Evolutionary conservation across 202 grass and related monocot genomes (phyloP).

Genomic region (Musa balbisiana): DNA sequence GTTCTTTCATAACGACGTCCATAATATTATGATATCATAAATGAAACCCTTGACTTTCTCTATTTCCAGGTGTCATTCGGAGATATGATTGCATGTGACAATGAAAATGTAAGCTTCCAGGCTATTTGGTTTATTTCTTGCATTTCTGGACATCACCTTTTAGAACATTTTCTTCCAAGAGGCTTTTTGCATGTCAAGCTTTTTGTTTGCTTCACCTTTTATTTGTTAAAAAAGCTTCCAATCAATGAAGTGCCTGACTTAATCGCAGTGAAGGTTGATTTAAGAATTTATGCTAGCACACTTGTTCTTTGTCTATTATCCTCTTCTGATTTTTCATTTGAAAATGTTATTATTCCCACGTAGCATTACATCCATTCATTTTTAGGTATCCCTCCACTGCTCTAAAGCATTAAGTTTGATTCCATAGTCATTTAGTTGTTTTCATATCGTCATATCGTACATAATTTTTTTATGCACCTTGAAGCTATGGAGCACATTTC

Average conservation of each 20-base stretch:
- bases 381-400: no score
- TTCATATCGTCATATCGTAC: no score
- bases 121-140: neutral
- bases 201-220: neutral
- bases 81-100: conserved; percentile 98
- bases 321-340: neutral
- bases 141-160: neutral
- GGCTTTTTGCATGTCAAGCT: neutral
- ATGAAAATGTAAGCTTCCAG: conserved; percentile 76
- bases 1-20: neutral
- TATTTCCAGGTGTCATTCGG: conserved; percentile 80
- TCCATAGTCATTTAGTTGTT: no score
- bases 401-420: no score
- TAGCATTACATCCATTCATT: neutral
- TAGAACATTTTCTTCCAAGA: neutral
- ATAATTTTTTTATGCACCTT: no score
- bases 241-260: neutral
- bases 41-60: conserved; percentile 24
- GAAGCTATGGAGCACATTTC: no score
- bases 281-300: neutral
- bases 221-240: neutral
- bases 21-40: neutral
- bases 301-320: neutral
- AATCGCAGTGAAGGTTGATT: neutral
- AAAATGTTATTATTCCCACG: neutral